Evolutionary conservation across 768 basidiomycete genomes (phyloP).

Genomic region (Rhizopogon vinicolor): DNA sequence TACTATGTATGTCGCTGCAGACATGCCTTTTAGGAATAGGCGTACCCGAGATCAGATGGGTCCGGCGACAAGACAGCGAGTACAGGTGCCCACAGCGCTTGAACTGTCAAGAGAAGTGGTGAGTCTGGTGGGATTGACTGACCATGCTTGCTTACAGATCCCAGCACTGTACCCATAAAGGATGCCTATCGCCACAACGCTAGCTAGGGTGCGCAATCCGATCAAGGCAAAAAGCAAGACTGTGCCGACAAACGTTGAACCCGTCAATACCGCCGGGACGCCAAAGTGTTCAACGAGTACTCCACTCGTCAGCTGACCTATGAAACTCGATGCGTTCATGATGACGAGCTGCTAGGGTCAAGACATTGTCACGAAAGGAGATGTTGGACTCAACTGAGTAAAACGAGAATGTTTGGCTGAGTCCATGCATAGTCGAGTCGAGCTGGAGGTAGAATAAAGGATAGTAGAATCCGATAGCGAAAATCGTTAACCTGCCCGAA

Average conservation of each 20-base stretch:
- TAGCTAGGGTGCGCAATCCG: constrained; percentile 34
- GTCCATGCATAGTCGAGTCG: constrained; percentile 42
- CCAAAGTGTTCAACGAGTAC: constrained; percentile 39
- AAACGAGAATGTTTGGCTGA: constrained; percentile 47
- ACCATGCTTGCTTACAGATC: constrained; percentile 25
- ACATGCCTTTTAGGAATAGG: neutral
- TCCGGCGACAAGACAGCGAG: constrained; percentile 40
- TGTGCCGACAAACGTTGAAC: constrained; percentile 33
- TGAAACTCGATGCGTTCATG: constrained; percentile 47
- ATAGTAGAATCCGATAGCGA: constrained; percentile 43
- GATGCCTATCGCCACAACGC: constrained; percentile 38
- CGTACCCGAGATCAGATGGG: constrained; percentile 49
- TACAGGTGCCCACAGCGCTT: constrained; percentile 39
- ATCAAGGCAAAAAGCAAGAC: constrained; percentile 43
- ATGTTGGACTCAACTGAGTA: constrained; percentile 40
- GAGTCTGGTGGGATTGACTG: constrained; percentile 1
- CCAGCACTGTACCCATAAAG: constrained; percentile 54
- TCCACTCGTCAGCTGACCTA: constrained; percentile 51
- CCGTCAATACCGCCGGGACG: constrained; percentile 31
- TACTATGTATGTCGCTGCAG: neutral
- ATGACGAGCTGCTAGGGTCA: constrained; percentile 41
- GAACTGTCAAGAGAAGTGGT: constrained; percentile 20
- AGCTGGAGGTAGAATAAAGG: constrained; percentile 61
- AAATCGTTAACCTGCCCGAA: constrained; percentile 21
- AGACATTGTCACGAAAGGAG: neutral